Conservation (phyloP, 2,329 filamentous ascomycete species). For the Nigrospora oryzae region DNA sequence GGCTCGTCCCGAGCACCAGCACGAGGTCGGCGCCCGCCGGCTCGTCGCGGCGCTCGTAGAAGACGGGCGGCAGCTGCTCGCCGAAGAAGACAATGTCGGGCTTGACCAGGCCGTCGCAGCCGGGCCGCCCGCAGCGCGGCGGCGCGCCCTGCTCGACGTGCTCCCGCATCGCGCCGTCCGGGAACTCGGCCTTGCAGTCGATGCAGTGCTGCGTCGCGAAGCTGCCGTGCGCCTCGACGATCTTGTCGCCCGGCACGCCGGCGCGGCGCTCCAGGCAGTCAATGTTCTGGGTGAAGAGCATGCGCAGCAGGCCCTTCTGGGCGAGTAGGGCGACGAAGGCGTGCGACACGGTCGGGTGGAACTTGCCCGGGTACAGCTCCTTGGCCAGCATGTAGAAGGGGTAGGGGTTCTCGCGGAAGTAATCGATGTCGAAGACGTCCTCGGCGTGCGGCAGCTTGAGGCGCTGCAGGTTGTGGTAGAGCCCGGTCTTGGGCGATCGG, state of each 20-base stretch:
- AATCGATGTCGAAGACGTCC: constrained; percentile 88
- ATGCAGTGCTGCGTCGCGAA: constrained; percentile 90
- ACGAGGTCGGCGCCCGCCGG: constrained; percentile 62
- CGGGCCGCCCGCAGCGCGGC: constrained; percentile 52
- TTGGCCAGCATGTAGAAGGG: constrained; percentile 90
- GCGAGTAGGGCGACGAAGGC: constrained; percentile 79
- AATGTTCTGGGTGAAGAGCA: constrained; percentile 96
- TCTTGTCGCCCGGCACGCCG: constrained; percentile 70
- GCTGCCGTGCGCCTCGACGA: constrained; percentile 91
- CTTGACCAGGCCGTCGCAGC: constrained; percentile 76
- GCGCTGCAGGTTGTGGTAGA: constrained; percentile 85
- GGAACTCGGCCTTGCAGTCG: constrained; percentile 69
- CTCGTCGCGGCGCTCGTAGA: constrained; percentile 49
- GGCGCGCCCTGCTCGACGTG: constrained; percentile 60
- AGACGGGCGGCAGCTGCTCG: constrained; percentile 49
- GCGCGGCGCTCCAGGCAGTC: constrained; percentile 87
- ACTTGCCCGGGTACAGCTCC: constrained; percentile 87
- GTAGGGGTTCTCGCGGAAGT: constrained; percentile 74
- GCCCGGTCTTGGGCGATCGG: constrained; percentile 81
- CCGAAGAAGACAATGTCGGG: constrained; percentile 95
- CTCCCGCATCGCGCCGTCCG: constrained; percentile 64
- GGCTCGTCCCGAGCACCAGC: constrained; percentile 81
- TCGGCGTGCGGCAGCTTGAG: constrained; percentile 83
- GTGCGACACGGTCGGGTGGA: constrained; percentile 82
- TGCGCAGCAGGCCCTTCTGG: constrained; percentile 67